Evolutionary conservation across 2,329 filamentous ascomycete genomes (phyloP).

Genomic region (Calonectria hawksworthii): DNA sequence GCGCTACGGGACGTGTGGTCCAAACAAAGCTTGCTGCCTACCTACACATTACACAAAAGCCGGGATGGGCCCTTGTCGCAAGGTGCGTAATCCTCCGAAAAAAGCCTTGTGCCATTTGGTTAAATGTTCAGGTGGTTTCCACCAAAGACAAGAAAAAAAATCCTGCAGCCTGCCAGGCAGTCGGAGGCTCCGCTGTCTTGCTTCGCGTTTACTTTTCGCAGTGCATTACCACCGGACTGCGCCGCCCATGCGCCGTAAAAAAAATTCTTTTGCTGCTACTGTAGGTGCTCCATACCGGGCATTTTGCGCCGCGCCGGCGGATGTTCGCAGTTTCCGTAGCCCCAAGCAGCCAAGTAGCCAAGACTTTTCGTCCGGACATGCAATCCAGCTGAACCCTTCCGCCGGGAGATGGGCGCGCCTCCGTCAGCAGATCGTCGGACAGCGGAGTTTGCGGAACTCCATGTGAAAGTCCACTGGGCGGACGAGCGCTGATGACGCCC

Average conservation of each 20-base stretch:
- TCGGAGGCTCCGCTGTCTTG: conserved; percentile 25
- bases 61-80: conserved; percentile 21
- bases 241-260: conserved; percentile 14
- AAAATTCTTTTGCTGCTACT: neutral
- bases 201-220: conserved; percentile 22
- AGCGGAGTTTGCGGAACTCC: neutral
- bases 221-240: conserved; percentile 12
- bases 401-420: neutral
- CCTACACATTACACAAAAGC: conserved; percentile 9
- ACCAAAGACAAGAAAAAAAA: conserved; percentile 17
- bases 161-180: conserved; percentile 34
- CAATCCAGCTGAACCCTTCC: conserved; percentile 7
- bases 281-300: neutral
- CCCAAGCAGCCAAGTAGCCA: neutral
- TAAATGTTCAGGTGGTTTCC: neutral
- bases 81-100: conserved; percentile 19
- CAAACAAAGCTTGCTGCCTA: conserved; percentile 24
- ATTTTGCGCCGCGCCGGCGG: neutral
- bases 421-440: conserved; percentile 14
- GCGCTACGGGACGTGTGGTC: conserved; percentile 36
- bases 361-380: neutral
- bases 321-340: conserved; percentile 12
- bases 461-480: conserved; percentile 1
- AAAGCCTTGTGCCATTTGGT: conserved; percentile 28
- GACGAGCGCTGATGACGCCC: neutral